A percentile compares a stretch with the other conserved stretches of the same genome.
Conservation (phyloP, 345 rosid species). For the rapeseed (Brassica napus) region Da-Ae NC_063437.1:11961001-11961500, state of each 20-base stretch:
- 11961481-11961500: constrained; percentile 58
- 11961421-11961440: constrained; percentile 76
- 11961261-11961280: constrained; percentile 31
- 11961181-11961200: constrained; percentile 1
- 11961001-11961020: constrained; percentile 66
- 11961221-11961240: constrained; percentile 2
- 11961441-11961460: constrained; percentile 43
- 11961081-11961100: constrained; percentile 50
- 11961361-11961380: constrained; percentile 53
- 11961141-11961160: constrained; percentile 15
- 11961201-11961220: constrained; percentile 11
- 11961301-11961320: constrained; percentile 49
- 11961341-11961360: constrained; percentile 34
- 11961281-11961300: constrained; percentile 18
- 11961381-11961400: constrained; percentile 63
- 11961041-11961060: constrained; percentile 38
- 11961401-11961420: constrained; percentile 66
- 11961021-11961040: constrained; percentile 31
- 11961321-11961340: constrained; percentile 49
- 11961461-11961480: constrained; percentile 51
- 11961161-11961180: constrained; percentile 17
- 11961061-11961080: constrained; percentile 36
- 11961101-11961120: constrained; percentile 45
- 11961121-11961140: constrained; percentile 8
- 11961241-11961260: constrained; percentile 18